A percentile compares a stretch with the other conserved stretches of the same genome.
Conservation (phyloP, 495 filamentous ascomycete genomes). For the Jackrogersella minutella region DNA sequence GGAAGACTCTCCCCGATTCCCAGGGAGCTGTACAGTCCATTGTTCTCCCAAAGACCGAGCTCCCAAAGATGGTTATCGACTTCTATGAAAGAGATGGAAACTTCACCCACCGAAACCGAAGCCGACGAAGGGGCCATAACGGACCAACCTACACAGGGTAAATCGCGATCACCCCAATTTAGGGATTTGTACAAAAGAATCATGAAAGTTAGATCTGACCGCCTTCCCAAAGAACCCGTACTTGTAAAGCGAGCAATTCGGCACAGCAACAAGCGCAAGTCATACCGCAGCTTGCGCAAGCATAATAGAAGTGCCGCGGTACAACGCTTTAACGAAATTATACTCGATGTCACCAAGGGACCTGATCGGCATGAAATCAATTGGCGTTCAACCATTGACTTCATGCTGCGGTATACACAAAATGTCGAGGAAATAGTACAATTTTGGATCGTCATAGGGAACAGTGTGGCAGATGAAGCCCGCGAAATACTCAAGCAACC, state of each 20-base stretch:
- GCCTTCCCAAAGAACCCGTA: not conserved
- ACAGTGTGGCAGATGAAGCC: constrained; percentile 24
- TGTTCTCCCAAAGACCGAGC: constrained; percentile 2
- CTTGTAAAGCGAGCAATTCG: constrained; percentile 17
- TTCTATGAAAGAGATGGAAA: not conserved
- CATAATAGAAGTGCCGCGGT: constrained; percentile 16
- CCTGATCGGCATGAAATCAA: not conserved
- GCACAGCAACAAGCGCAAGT: constrained; percentile 5
- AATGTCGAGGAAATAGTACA: constrained; percentile 29
- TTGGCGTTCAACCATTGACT: constrained; percentile 25
- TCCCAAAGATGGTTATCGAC: constrained; percentile 22
- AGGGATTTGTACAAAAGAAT: not conserved
- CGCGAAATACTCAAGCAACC: constrained; percentile 25
- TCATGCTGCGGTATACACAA: constrained; percentile 38
- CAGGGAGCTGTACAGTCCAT: constrained; percentile 39
- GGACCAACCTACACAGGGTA: not conserved
- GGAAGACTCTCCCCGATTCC: constrained; percentile 47
- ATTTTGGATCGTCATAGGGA: constrained; percentile 38
- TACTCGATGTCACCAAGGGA: not conserved
- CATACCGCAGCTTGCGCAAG: constrained; percentile 25
- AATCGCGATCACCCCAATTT: not conserved
- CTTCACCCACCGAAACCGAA: not conserved
- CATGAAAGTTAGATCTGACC: constrained; percentile 8
- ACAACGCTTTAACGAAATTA: constrained; percentile 17
- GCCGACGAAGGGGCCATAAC: too few relatives aligned